Evolutionary conservation across 1,139 yeast species (phyloP).

Genomic region (Pichia inconspicua): DNA sequence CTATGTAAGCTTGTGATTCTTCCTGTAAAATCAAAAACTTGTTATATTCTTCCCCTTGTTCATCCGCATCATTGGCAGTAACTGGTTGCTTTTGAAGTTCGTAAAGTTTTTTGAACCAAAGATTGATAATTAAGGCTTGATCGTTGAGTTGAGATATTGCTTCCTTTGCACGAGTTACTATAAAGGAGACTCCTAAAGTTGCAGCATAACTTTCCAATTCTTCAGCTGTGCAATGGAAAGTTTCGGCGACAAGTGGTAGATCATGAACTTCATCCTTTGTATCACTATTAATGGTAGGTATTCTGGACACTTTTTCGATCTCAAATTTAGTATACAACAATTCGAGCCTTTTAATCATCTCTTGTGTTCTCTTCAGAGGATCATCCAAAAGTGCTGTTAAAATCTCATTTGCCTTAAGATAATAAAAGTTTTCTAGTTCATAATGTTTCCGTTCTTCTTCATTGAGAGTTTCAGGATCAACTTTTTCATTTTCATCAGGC

Average conservation of each 20-base stretch:
- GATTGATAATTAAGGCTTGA: constrained; percentile 52
- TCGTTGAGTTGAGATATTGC: constrained; percentile 39
- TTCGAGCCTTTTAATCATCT: constrained; percentile 17
- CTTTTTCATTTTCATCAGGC: constrained; percentile 23
- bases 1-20: constrained; percentile 54
- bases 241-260: constrained; percentile 1
- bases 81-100: constrained; percentile 36
- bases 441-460: constrained; percentile 18
- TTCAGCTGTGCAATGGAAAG: background rate
- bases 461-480: constrained; percentile 18
- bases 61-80: constrained; percentile 31
- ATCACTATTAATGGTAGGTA: constrained; percentile 6
- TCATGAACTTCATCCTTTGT: constrained; percentile 7
- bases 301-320: constrained; percentile 4
- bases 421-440: constrained; percentile 22
- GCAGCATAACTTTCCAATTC: constrained; percentile 13
- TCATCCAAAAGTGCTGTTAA: constrained; percentile 23
- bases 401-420: constrained; percentile 24
- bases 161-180: constrained; percentile 13
- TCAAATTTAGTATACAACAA: constrained; percentile 9
- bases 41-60: constrained; percentile 71
- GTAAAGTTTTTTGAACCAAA: constrained; percentile 43
- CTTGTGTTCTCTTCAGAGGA: constrained; percentile 21
- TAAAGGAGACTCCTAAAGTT: constrained; percentile 12
- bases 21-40: constrained; percentile 70